Conservation (phyloP, 306 rosid genomes). For the Trifolium pratense region DNA sequence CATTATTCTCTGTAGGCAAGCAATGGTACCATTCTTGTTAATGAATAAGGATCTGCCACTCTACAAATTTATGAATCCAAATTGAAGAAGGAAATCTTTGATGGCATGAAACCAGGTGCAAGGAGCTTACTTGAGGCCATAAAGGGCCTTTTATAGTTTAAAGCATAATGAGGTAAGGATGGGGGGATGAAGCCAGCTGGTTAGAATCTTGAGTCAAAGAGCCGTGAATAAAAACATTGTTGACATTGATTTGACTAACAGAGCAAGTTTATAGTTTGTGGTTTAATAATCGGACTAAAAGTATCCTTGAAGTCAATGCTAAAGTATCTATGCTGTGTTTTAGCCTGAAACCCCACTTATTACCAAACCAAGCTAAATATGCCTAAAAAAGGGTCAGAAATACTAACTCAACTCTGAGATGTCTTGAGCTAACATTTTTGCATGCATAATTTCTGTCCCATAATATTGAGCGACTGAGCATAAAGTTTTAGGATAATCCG, state of each 20-base stretch:
- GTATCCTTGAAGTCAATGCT: too few relatives aligned
- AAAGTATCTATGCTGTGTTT: too few relatives aligned
- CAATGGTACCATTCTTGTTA: background rate
- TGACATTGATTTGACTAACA: too few relatives aligned
- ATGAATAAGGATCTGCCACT: background rate
- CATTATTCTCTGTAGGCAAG: background rate
- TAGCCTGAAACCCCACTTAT: too few relatives aligned
- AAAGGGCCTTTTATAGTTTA: background rate
- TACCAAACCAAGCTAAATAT: too few relatives aligned
- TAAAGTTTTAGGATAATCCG: background rate
- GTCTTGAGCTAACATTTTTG: background rate
- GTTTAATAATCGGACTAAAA: too few relatives aligned
- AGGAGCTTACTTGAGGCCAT: background rate
- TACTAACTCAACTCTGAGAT: background rate
- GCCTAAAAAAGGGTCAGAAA: background rate
- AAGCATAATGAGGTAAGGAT: background rate
- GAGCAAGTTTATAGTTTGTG: too few relatives aligned
- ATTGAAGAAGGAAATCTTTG: background rate
- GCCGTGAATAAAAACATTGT: too few relatives aligned
- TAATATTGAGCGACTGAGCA: background rate
- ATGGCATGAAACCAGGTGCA: background rate
- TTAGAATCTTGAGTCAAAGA: background rate
- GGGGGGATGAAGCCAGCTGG: background rate
- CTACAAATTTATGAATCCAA: background rate
- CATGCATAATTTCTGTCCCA: background rate